Conservation (phyloP, 2,329 filamentous ascomycete species). For the Cadophora malorum region DNA sequence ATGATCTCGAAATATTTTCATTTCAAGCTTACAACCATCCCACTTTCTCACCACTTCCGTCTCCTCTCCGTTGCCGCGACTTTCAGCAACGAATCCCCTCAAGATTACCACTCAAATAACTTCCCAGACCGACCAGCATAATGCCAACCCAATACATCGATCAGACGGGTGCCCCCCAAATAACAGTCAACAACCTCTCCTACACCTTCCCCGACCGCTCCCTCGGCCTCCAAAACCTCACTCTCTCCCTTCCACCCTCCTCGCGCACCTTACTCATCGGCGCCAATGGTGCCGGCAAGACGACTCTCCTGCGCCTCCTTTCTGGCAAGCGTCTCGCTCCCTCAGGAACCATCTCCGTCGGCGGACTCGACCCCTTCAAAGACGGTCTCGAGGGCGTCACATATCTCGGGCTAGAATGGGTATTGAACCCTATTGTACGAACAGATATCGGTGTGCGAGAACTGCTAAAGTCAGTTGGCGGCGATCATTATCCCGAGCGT, state of each 20-base stretch:
- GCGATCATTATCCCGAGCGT: slow-evolving; percentile 79
- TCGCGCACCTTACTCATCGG: slow-evolving; percentile 92
- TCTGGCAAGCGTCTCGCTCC: slow-evolving; percentile 95
- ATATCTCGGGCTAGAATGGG: slow-evolving; percentile 97
- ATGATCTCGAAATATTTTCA: neutral
- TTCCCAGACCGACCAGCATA: neutral
- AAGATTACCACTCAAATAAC: neutral
- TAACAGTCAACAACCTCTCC: slow-evolving; percentile 77
- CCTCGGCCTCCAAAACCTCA: slow-evolving; percentile 76
- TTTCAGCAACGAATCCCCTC: neutral
- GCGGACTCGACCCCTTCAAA: slow-evolving; percentile 90
- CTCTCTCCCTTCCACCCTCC: slow-evolving; percentile 77
- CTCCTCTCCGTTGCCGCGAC: neutral
- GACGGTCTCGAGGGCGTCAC: slow-evolving; percentile 90
- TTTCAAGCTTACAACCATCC: neutral
- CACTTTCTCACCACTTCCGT: neutral
- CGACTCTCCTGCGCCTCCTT: slow-evolving; percentile 88
- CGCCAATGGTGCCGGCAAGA: slow-evolving; percentile 97
- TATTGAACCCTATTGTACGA: slow-evolving; percentile 93
- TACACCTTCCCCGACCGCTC: slow-evolving; percentile 90
- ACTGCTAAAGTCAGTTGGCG: slow-evolving; percentile 84
- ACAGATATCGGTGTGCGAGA: slow-evolving; percentile 92
- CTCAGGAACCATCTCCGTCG: slow-evolving; percentile 73
- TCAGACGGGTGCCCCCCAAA: slow-evolving; percentile 47
- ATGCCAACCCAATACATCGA: slow-evolving; percentile 22